A percentile compares a stretch with the other conserved stretches of the same genome.
Conservation (phyloP, 1,139 yeast genomes). For the Yamadazyma oceani region DNA sequence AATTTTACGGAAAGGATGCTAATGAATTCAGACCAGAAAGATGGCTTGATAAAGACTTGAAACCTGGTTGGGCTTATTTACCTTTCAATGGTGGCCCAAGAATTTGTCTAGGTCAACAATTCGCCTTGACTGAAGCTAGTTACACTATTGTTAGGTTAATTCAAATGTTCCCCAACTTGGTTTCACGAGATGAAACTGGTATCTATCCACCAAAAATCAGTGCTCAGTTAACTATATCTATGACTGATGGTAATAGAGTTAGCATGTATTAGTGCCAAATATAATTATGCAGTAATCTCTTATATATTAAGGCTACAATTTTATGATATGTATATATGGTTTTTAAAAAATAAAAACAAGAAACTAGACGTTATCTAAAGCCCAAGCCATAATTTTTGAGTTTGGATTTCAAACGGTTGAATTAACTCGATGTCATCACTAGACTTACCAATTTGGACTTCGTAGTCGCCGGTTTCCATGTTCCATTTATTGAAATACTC, state of each 20-base stretch:
- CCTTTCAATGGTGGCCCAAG: conserved; percentile 49
- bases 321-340: no score
- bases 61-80: conserved; percentile 40
- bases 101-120: conserved; percentile 46
- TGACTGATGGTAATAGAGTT: conserved; percentile 25
- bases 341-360: not conserved
- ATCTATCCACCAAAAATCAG: conserved; percentile 31
- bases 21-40: conserved; percentile 47
- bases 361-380: conserved; percentile 5
- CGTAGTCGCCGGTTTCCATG: conserved; percentile 14
- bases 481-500: conserved; percentile 42
- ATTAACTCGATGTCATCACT: conserved; percentile 27
- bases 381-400: conserved; percentile 22
- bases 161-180: conserved; percentile 38
- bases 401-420: conserved; percentile 30
- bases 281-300: no score
- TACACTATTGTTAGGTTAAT: conserved; percentile 46
- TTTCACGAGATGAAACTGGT: conserved; percentile 20
- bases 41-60: conserved; percentile 32
- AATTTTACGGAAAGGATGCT: conserved; percentile 49
- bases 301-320: no score
- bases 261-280: conserved; percentile 14
- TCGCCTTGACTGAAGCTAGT: conserved; percentile 47
- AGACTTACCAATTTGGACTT: conserved; percentile 41
- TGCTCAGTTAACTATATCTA: conserved; percentile 32